phyloP scores from a whole-genome alignment of 257 asterid genomes.

The Solanum appendiculatum region DNA sequence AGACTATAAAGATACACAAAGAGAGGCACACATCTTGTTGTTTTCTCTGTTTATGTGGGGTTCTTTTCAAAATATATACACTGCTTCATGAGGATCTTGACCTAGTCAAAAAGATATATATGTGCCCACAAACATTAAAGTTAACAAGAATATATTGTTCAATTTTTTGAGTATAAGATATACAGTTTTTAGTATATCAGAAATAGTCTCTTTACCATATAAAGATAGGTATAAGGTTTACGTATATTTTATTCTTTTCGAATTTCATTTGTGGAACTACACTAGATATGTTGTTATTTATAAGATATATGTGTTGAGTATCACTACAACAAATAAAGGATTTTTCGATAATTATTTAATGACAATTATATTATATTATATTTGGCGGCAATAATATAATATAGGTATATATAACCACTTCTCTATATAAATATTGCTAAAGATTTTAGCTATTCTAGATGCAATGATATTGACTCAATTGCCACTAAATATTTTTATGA shows the following conservation, averaged over 20 bases:
- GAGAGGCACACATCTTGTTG: slow-evolving; percentile 3
- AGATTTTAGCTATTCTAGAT: not conserved
- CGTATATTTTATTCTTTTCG: too few species aligned
- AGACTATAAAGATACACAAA: not conserved
- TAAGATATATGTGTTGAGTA: not conserved
- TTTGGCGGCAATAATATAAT: too few species aligned
- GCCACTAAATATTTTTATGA: too few species aligned
- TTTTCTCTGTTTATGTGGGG: slow-evolving; percentile 9
- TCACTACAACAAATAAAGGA: not conserved
- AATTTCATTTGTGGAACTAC: too few species aligned
- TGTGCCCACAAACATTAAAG: slow-evolving; percentile 24
- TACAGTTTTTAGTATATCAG: not conserved
- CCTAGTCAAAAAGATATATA: slow-evolving; percentile 38
- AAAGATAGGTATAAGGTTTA: too few species aligned
- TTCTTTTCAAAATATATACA: not conserved
- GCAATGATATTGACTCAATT: not conserved
- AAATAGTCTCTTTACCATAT: accelerated
- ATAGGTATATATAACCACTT: too few species aligned
- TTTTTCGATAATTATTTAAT: too few species aligned
- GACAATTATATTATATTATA: too few species aligned
- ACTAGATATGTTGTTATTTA: too few species aligned
- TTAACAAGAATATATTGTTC: slow-evolving; percentile 32
- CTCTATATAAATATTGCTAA: too few species aligned
- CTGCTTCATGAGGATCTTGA: slow-evolving; percentile 13
- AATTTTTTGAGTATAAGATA: slow-evolving; percentile 12